These are phyloP conservation scores for Tolypocladium pustulatum DNA, from an alignment of 2,329 filamentous ascomycete genomes.

Conservation along the genomic window DNA sequence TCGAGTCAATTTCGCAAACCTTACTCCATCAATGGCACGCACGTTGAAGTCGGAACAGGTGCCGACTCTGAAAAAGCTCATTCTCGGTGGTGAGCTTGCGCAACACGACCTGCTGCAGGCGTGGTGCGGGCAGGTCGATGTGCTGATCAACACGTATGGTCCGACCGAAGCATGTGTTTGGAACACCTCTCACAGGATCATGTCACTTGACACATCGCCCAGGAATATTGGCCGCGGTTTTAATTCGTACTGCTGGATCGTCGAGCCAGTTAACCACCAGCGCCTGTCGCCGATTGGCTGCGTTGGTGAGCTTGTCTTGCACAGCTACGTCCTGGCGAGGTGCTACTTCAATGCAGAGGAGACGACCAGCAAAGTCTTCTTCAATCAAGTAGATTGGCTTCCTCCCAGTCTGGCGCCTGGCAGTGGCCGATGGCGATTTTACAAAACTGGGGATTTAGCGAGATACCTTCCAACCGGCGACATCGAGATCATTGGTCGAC, in stretches of 20 bases:
- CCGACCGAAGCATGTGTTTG: background rate
- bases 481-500: conserved; percentile 29
- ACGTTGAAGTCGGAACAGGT: background rate
- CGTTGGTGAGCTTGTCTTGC: background rate
- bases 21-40: background rate
- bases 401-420: background rate
- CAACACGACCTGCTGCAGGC: background rate
- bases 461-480: background rate
- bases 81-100: background rate
- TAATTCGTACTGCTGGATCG: background rate
- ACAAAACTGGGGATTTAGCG: conserved; percentile 33
- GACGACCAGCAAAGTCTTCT: background rate
- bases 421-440: background rate
- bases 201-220: background rate
- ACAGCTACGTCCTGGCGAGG: background rate
- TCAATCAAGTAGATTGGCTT: background rate
- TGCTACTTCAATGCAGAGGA: background rate
- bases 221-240: background rate
- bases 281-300: background rate
- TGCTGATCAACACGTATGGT: background rate
- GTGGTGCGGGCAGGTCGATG: background rate
- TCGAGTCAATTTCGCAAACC: background rate
- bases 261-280: background rate
- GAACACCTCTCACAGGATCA: background rate
- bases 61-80: background rate